These are phyloP conservation scores for Solanum verrucosum DNA, from an alignment of 257 asterid genomes.

Conservation along the genomic window DNA sequence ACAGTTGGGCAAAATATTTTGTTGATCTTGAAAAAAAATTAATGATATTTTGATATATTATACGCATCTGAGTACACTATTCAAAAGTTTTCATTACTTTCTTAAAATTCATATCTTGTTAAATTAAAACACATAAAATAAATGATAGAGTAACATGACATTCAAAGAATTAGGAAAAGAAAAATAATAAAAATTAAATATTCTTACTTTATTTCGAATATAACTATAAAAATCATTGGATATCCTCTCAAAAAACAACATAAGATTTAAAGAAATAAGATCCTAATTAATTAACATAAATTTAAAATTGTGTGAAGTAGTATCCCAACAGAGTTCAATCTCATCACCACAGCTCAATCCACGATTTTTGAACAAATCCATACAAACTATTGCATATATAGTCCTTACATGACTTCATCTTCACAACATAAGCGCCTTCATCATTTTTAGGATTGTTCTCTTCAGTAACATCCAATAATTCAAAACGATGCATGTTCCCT, in stretches of 20 bases:
- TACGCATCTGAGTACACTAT: no score
- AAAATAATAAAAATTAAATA: no score
- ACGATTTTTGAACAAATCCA: no score
- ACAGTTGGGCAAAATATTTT: background rate
- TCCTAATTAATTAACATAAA: background rate
- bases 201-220: no score
- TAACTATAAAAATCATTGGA: background rate
- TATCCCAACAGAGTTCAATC: background rate
- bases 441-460: no score
- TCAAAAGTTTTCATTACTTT: no score
- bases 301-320: no score
- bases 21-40: background rate
- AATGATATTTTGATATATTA: no score
- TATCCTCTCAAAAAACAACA: background rate
- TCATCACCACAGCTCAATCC: background rate
- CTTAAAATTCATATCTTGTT: no score
- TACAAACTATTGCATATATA: background rate
- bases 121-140: background rate
- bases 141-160: background rate
- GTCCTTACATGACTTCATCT: background rate
- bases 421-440: background rate
- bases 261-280: no score
- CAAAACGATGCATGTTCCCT: background rate
- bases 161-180: no score
- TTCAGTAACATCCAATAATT: background rate